A percentile compares a stretch with the other conserved stretches of the same genome.
Conservation (phyloP, 495 filamentous ascomycete species). For the Annulohypoxylon moriforme region DNA sequence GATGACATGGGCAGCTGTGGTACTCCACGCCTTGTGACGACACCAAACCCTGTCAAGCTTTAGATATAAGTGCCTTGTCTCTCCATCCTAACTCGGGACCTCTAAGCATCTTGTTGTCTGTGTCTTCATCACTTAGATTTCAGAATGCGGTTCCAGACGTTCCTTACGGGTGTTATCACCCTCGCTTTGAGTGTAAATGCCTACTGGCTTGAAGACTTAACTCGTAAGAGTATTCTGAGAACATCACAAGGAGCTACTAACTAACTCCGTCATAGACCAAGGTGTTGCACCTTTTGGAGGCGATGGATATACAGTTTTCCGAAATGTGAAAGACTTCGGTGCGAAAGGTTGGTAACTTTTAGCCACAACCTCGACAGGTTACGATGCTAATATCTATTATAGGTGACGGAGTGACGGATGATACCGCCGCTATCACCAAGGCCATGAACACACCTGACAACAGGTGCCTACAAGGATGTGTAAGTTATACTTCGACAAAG, state of each 20-base stretch:
- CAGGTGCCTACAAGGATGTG: constrained; percentile 79
- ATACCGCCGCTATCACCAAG: constrained; percentile 84
- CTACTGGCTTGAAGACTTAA: constrained; percentile 59
- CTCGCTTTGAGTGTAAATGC: constrained; percentile 53
- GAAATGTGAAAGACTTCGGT: constrained; percentile 71
- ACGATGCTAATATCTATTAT: constrained; percentile 20
- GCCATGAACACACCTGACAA: constrained; percentile 79
- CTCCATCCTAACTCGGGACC: constrained; percentile 28
- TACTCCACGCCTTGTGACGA: constrained; percentile 35
- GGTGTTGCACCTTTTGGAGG: constrained; percentile 60
- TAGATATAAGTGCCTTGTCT: constrained; percentile 43
- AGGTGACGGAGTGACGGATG: constrained; percentile 72
- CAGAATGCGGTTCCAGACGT: constrained; percentile 54
- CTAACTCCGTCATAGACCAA: constrained; percentile 50
- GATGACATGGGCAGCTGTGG: constrained; percentile 41
- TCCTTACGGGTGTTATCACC: constrained; percentile 54
- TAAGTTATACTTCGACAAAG: constrained; percentile 45
- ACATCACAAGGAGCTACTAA: background rate
- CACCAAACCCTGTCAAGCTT: constrained; percentile 27
- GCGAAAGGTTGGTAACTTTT: constrained; percentile 59
- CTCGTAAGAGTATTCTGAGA: constrained; percentile 45
- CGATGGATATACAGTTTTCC: constrained; percentile 63
- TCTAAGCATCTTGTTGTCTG: constrained; percentile 25
- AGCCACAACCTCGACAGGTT: constrained; percentile 1
- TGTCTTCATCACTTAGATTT: constrained; percentile 34